These are phyloP conservation scores for Acer campestre DNA, from an alignment of 345 rosid species.

Conservation along the genomic window DNA sequence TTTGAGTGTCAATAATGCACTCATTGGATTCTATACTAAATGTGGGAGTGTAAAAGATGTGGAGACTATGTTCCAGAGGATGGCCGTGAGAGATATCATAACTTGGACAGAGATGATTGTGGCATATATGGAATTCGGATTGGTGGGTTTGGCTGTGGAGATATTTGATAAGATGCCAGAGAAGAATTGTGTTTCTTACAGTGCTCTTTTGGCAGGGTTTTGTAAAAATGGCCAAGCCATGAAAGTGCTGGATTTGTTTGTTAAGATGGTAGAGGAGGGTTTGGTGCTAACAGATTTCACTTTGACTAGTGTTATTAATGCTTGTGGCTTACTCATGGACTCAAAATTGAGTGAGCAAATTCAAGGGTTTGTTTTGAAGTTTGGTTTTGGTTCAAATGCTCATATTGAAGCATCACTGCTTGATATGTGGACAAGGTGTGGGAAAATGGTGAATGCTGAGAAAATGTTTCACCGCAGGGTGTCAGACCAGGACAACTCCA, in stretches of 20 bases:
- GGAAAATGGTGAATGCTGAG: slow-evolving; percentile 74
- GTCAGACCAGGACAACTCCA: slow-evolving; percentile 38
- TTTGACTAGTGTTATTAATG: slow-evolving; percentile 59
- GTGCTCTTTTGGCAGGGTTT: slow-evolving; percentile 70
- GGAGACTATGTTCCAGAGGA: slow-evolving; percentile 48
- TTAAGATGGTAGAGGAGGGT: slow-evolving; percentile 55
- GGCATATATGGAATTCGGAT: slow-evolving; percentile 71
- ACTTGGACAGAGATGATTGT: slow-evolving; percentile 70
- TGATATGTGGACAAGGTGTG: slow-evolving; percentile 84
- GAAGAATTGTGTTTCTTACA: slow-evolving; percentile 60
- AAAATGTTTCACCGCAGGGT: slow-evolving; percentile 63
- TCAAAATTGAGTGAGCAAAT: slow-evolving; percentile 60
- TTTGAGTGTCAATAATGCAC: slow-evolving; percentile 66
- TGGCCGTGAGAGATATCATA: slow-evolving; percentile 55
- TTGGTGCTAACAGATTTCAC: slow-evolving; percentile 62
- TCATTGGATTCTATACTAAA: slow-evolving; percentile 63
- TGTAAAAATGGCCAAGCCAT: slow-evolving; percentile 56
- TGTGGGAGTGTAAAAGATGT: slow-evolving; percentile 50
- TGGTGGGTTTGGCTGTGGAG: slow-evolving; percentile 61
- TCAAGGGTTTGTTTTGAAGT: slow-evolving; percentile 71
- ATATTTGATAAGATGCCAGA: slow-evolving; percentile 63
- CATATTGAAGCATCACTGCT: slow-evolving; percentile 67
- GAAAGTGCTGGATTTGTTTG: slow-evolving; percentile 53
- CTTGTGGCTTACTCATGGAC: slow-evolving; percentile 59
- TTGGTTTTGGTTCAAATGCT: slow-evolving; percentile 57